Conservation (phyloP, 192 early-diverging fungal species). For the Podila epigama region DNA sequence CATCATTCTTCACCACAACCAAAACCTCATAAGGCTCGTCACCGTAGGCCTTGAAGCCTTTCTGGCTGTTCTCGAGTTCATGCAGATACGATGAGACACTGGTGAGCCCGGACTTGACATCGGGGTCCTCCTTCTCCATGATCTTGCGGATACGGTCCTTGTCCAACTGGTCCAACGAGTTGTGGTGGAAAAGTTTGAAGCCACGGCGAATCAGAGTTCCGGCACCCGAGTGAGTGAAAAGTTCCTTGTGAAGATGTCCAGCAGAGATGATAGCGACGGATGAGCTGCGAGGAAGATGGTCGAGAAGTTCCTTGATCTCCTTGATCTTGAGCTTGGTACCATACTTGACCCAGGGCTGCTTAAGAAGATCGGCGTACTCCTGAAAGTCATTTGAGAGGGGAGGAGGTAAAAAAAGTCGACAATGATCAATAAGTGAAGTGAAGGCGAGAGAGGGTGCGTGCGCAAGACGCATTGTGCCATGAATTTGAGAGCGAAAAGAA, state of each 20-base stretch:
- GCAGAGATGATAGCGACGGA: constrained; percentile 99
- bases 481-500: background rate
- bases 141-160: constrained; percentile 82
- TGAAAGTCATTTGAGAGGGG: constrained; percentile 23
- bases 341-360: constrained; percentile 97
- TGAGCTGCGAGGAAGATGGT: constrained; percentile 94
- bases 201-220: constrained; percentile 97
- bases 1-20: constrained; percentile 76
- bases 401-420: constrained; percentile 7
- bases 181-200: constrained; percentile 83
- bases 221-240: constrained; percentile 98
- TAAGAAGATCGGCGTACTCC: constrained; percentile 95
- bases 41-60: constrained; percentile 78
- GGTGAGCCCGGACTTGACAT: constrained; percentile 66
- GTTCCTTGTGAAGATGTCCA: constrained; percentile 98
- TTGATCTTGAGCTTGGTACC: constrained; percentile 98
- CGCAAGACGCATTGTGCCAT: background rate
- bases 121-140: constrained; percentile 78
- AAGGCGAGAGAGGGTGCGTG: background rate
- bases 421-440: constrained; percentile 13
- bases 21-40: constrained; percentile 95
- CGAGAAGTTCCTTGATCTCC: constrained; percentile 97
- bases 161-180: constrained; percentile 74
- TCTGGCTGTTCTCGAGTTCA: constrained; percentile 63
- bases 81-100: constrained; percentile 81